Evolutionary conservation across 805 yeast species (phyloP).

Genomic region (Metschnikowia anglica): DNA sequence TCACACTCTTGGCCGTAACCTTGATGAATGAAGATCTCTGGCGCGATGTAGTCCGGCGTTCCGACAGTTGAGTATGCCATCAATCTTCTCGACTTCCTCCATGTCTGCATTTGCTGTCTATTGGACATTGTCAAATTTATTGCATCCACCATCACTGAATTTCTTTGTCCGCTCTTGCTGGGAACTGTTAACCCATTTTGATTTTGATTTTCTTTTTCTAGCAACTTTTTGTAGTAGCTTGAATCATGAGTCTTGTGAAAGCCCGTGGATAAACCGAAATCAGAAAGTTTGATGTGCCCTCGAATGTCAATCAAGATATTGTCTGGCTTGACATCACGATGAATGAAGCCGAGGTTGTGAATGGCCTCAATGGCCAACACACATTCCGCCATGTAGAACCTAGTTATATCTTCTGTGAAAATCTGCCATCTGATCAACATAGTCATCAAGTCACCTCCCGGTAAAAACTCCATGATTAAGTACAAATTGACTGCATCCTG

Average conservation of each 20-base stretch:
- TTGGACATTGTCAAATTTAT: slow-evolving; percentile 94
- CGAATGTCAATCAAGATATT: slow-evolving; percentile 82
- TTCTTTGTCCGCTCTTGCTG: slow-evolving; percentile 40
- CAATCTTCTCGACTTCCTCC: slow-evolving; percentile 87
- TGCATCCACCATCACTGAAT: slow-evolving; percentile 88
- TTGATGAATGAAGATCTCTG: slow-evolving; percentile 87
- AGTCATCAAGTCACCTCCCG: slow-evolving; percentile 90
- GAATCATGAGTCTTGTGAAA: slow-evolving; percentile 92
- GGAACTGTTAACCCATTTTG: slow-evolving; percentile 23
- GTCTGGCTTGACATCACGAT: slow-evolving; percentile 97
- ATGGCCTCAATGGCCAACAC: slow-evolving; percentile 92
- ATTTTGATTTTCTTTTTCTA: slow-evolving; percentile 58
- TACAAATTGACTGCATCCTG: slow-evolving; percentile 75
- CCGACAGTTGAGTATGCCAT: slow-evolving; percentile 98
- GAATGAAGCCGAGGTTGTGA: slow-evolving; percentile 90
- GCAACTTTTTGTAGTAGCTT: slow-evolving; percentile 75
- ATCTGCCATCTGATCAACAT: slow-evolving; percentile 94
- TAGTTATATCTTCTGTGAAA: slow-evolving; percentile 87
- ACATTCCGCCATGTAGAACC: slow-evolving; percentile 95
- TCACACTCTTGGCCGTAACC: slow-evolving; percentile 97
- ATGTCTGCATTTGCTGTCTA: slow-evolving; percentile 91
- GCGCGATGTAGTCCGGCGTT: slow-evolving; percentile 95
- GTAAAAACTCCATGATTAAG: slow-evolving; percentile 71
- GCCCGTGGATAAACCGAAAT: slow-evolving; percentile 84
- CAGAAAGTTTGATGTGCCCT: slow-evolving; percentile 68